Percentiles rank a stretch among this genome's conserved stretches.
phyloP scores from a whole-genome alignment of 257 asterid genomes.

The Marsdenia floribunda region DNA sequence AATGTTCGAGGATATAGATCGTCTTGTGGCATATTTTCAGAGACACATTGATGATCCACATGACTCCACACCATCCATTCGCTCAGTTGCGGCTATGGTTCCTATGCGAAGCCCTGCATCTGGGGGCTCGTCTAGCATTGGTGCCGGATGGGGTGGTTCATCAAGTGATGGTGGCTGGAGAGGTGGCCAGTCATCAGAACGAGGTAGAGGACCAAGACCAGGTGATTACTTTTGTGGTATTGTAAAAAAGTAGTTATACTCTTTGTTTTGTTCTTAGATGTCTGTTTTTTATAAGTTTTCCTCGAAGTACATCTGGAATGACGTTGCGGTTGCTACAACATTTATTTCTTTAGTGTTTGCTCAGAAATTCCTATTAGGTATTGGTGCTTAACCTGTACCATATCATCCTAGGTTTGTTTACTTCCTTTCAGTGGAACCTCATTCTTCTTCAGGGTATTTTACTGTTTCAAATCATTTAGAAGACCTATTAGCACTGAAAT shows the following conservation, averaged over 20 bases:
- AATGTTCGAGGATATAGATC: constrained; percentile 87
- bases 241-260: neutral
- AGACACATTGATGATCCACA: constrained; percentile 81
- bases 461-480: neutral
- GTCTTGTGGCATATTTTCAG: constrained; percentile 84
- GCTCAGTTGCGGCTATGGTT: constrained; percentile 90
- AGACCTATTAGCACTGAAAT: neutral
- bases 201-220: constrained; percentile 62
- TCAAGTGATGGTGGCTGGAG: constrained; percentile 67
- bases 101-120: constrained; percentile 85
- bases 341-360: neutral
- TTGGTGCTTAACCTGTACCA: neutral
- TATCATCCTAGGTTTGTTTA: neutral
- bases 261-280: neutral
- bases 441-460: neutral
- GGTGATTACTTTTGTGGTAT: constrained; percentile 30
- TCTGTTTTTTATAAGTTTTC: neutral
- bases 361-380: neutral
- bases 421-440: neutral
- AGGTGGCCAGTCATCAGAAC: constrained; percentile 47
- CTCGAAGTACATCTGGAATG: neutral
- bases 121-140: constrained; percentile 69
- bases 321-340: neutral
- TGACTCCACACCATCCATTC: constrained; percentile 64
- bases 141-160: constrained; percentile 69